Percentiles rank a stretch among this genome's conserved stretches.
Conservation (phyloP, 306 rosid species). For the Dalbergia oliveri region DNA sequence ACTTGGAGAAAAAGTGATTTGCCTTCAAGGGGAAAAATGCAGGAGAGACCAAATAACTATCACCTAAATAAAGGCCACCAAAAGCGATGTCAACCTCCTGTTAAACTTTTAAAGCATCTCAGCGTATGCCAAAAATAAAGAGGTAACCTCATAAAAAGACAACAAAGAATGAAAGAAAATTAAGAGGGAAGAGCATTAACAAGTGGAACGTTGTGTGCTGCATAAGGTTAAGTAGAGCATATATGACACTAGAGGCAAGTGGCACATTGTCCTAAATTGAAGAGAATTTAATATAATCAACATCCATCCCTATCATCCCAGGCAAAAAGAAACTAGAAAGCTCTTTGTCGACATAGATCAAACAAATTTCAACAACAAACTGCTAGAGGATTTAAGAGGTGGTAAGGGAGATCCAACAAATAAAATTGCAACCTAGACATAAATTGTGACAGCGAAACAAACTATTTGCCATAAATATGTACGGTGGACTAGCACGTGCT, state of each 20-base stretch:
- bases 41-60: background rate
- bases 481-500: background rate
- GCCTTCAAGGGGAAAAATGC: background rate
- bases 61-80: slow-evolving; percentile 1
- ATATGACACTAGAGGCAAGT: background rate
- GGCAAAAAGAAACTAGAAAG: background rate
- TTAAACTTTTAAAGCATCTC: slow-evolving; percentile 14
- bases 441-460: background rate
- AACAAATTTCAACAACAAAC: slow-evolving; percentile 1
- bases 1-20: slow-evolving; percentile 14
- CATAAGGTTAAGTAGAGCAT: background rate
- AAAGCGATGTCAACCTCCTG: background rate
- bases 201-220: background rate
- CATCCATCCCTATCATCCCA: background rate
- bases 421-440: background rate
- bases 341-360: background rate
- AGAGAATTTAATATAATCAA: background rate
- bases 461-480: slow-evolving; percentile 7
- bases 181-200: background rate
- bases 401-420: background rate
- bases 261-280: slow-evolving; percentile 8
- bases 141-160: slow-evolving; percentile 28
- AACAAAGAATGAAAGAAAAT: background rate
- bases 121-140: background rate
- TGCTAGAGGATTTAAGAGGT: background rate